These are phyloP conservation scores for Cercospora citrullina DNA, from an alignment of 2,329 filamentous ascomycete species.

Conservation along the genomic window DNA sequence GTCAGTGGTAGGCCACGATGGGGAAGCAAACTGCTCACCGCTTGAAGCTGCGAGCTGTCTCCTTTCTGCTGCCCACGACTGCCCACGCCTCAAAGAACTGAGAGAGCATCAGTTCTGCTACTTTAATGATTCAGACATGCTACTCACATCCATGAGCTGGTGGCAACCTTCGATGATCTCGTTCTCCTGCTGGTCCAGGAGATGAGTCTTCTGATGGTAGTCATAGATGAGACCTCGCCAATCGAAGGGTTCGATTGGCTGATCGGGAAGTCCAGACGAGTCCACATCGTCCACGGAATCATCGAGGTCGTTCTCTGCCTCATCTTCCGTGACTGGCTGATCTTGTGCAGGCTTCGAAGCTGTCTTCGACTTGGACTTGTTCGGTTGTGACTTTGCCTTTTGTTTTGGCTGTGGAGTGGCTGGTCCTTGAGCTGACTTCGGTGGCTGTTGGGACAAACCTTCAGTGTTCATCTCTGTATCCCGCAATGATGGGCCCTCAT, in stretches of 20 bases:
- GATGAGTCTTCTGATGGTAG: constrained; percentile 65
- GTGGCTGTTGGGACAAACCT: constrained; percentile 12
- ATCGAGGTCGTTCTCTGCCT: constrained; percentile 2
- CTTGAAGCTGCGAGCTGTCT: constrained; percentile 75
- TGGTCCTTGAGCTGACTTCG: constrained; percentile 12
- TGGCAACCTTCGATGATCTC: constrained; percentile 40
- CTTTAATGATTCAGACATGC: not conserved
- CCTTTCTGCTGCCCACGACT: constrained; percentile 67
- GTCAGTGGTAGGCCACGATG: not conserved
- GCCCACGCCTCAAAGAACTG: constrained; percentile 83
- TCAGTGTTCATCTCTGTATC: not conserved
- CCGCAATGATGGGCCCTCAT: not conserved
- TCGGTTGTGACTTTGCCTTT: not conserved
- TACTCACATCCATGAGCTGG: constrained; percentile 60
- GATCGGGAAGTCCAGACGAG: constrained; percentile 24
- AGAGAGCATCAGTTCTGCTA: not conserved
- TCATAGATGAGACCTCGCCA: constrained; percentile 74
- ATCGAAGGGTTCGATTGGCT: constrained; percentile 60
- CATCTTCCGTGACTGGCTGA: not conserved
- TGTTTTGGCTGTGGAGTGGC: not conserved
- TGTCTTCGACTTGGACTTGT: not conserved
- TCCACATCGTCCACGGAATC: constrained; percentile 22
- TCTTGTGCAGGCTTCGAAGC: not conserved
- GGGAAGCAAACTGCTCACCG: constrained; percentile 53
- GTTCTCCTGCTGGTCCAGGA: constrained; percentile 64